Percentiles rank a stretch among this genome's conserved stretches.
These are phyloP conservation scores for Balakata baccata DNA, from an alignment of 345 rosid species.

Conservation along the genomic window DNA sequence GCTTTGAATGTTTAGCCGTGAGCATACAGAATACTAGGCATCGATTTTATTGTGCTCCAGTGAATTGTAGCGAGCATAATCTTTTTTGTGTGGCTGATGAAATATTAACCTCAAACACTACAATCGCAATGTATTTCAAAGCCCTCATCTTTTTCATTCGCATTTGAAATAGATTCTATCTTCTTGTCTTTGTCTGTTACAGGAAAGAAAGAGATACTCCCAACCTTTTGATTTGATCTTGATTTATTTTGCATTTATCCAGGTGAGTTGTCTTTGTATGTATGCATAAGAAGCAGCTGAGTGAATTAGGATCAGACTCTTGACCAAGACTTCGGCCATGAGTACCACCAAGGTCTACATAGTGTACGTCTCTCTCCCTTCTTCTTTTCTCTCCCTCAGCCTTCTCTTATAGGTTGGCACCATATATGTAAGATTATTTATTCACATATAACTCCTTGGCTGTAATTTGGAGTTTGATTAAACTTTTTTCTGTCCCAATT, in stretches of 20 bases:
- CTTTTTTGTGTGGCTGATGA: not conserved
- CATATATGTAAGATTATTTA: not conserved
- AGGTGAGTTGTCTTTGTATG: conserved; percentile 2
- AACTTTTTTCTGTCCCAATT: no score
- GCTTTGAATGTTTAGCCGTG: not conserved
- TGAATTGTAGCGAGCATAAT: no score
- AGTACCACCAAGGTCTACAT: conserved; percentile 20
- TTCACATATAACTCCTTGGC: not conserved
- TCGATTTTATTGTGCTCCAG: no score
- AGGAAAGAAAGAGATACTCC: not conserved
- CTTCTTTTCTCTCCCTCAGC: not conserved
- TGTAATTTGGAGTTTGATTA: not conserved
- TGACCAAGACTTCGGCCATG: conserved; percentile 5
- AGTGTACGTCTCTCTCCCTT: conserved; percentile 10
- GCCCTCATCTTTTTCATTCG: not conserved
- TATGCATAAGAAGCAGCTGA: not conserved
- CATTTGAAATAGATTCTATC: not conserved
- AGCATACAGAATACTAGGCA: not conserved
- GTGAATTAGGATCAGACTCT: conserved; percentile 1
- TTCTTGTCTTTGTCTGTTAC: not conserved
- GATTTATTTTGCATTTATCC: not conserved
- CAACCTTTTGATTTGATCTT: not conserved
- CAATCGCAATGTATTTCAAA: not conserved
- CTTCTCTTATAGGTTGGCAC: not conserved
- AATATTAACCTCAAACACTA: not conserved